These are phyloP conservation scores for Daldinia bambusicola DNA, from an alignment of 495 filamentous ascomycete genomes.

Conservation along the genomic window DNA sequence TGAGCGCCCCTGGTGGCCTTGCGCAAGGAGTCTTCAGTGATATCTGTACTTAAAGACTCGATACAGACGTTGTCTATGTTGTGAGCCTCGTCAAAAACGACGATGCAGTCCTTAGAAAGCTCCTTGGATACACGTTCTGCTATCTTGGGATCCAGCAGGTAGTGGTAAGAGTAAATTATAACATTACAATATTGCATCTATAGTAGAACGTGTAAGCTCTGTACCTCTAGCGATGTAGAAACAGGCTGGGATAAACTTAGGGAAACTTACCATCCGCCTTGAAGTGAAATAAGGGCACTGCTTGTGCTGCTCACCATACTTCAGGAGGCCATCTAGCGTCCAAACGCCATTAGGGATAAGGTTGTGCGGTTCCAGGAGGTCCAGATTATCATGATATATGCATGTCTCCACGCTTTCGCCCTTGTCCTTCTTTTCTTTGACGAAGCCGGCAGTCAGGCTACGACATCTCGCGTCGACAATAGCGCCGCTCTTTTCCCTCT, in stretches of 20 bases:
- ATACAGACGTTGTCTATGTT: slow-evolving; percentile 99
- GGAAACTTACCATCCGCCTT: slow-evolving; percentile 81
- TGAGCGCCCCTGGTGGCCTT: slow-evolving; percentile 88
- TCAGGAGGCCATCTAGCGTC: slow-evolving; percentile 87
- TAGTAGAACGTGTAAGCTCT: slow-evolving; percentile 17
- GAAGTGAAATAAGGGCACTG: slow-evolving; percentile 98
- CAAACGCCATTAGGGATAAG: slow-evolving; percentile 93
- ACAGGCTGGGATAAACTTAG: not conserved
- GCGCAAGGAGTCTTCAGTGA: slow-evolving; percentile 91
- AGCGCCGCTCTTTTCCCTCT: slow-evolving; percentile 90
- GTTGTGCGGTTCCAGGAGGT: slow-evolving; percentile 92
- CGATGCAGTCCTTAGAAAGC: slow-evolving; percentile 96
- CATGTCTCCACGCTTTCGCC: slow-evolving; percentile 95
- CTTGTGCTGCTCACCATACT: slow-evolving; percentile 92
- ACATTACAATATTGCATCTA: slow-evolving; percentile 99
- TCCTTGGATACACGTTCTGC: slow-evolving; percentile 96
- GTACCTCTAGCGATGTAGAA: slow-evolving; percentile 14
- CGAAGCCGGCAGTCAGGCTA: slow-evolving; percentile 94
- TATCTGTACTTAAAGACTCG: slow-evolving; percentile 94
- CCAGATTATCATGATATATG: slow-evolving; percentile 97
- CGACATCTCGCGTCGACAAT: slow-evolving; percentile 95
- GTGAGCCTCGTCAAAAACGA: slow-evolving; percentile 98
- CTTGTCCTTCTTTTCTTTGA: slow-evolving; percentile 94
- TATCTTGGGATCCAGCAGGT: slow-evolving; percentile 97
- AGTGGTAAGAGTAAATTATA: slow-evolving; percentile 99